These are phyloP conservation scores for Clarireedia homoeocarpa DNA, from an alignment of 2,329 filamentous ascomycete species.

Conservation along the genomic window DNA sequence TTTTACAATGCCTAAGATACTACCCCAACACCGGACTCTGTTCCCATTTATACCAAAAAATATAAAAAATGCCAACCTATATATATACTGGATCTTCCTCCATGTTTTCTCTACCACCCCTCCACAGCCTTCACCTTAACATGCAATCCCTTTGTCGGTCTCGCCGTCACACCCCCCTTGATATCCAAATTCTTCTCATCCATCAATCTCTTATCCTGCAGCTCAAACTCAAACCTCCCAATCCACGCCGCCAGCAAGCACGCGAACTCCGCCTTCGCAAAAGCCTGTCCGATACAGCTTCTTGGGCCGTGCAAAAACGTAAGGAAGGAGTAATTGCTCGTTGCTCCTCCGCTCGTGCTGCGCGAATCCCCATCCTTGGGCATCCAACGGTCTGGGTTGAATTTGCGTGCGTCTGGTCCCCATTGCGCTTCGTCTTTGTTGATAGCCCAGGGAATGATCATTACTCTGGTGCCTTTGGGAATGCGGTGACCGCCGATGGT, in stretches of 20 bases:
- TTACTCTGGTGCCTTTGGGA: conserved; percentile 61
- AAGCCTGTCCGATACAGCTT: conserved; percentile 75
- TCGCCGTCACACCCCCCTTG: conserved; percentile 61
- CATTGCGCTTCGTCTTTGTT: conserved; percentile 65
- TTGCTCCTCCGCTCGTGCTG: conserved; percentile 59
- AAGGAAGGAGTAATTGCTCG: conserved; percentile 68
- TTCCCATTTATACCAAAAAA: background rate
- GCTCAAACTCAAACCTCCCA: conserved; percentile 61
- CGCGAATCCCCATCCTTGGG: conserved; percentile 29
- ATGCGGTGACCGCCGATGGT: conserved; percentile 57
- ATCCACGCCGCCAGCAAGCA: conserved; percentile 72
- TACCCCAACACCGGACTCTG: background rate
- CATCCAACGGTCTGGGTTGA: conserved; percentile 75
- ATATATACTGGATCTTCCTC: too few relatives aligned
- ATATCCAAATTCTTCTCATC: conserved; percentile 61
- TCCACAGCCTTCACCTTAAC: conserved; percentile 60
- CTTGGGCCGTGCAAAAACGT: conserved; percentile 83
- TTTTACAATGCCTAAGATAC: too few relatives aligned
- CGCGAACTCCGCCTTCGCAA: conserved; percentile 79
- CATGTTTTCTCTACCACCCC: conserved; percentile 44
- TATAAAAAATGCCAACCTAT: background rate
- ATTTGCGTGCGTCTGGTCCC: conserved; percentile 66
- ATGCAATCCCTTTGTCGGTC: conserved; percentile 64
- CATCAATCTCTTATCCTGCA: conserved; percentile 50
- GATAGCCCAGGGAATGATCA: conserved; percentile 56